Base-by-base conservation (phyloP, 768 basidiomycete species). In the Amanita exitialis region DNA sequence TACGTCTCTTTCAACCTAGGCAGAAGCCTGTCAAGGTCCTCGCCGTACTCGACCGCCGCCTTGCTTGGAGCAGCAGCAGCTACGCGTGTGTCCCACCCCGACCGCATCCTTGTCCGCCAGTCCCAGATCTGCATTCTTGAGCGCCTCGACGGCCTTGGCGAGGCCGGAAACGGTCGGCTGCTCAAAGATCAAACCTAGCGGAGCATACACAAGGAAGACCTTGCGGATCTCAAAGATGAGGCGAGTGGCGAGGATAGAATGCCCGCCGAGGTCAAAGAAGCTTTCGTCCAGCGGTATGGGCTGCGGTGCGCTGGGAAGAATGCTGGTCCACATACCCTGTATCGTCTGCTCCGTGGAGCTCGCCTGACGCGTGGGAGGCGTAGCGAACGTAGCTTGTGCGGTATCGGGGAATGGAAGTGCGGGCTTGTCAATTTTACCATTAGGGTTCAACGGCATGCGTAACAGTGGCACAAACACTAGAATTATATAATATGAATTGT, bases 361-460 rank as follows among this genome's bases (percentile, higher is more conserved):
- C 30, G 76, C 69, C 20, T 67, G 66, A 38, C 69, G 69, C 6
- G 64, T 59, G 6, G 63, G 55, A n/a, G 65, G 59, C 4, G 63
- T 60, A 28, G 66, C 56, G 1, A 77, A 66, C 36, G 77, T 74
- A 37, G 73, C 66, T 53, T 88, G 82, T 3, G 83, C 88, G 0
- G 96, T 98, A 66, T 99, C 96, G 6, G 96, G 96, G 83, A 98
- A 99, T 9, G 96, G 96, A 42, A 99, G 80, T 0, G 90, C 89
- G 0, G 96, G 95, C 63, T 98, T 99, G 73, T 99, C 96, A 64
- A 99, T 86, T 70, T 99, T 99, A 55, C 96, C 96, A 64, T 98
- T 99, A 6, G 96, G 96, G 60, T 97, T 99, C 46, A 99, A 78
- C 16, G 96, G 96, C 89, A 99, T 95, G 50, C 92, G 86, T 46